These are phyloP conservation scores for Platismatia glauca DNA, from an alignment of 495 filamentous ascomycete species.

Conservation along the genomic window DNA sequence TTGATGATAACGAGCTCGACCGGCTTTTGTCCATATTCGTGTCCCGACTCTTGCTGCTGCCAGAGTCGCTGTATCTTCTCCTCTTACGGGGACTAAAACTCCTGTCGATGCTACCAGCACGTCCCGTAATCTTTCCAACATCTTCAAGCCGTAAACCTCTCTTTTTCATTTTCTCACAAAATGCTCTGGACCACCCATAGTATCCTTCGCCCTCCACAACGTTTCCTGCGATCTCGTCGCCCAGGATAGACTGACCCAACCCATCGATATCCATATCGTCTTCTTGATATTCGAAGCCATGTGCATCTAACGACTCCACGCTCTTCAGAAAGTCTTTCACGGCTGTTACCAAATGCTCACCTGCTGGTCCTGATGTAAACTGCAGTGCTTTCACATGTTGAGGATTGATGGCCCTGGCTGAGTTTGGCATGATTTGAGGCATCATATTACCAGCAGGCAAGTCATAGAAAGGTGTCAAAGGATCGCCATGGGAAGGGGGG, in stretches of 20 bases:
- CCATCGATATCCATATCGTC: conserved; percentile 55
- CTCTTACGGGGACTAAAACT: conserved; percentile 34
- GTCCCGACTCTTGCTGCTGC: conserved; percentile 30
- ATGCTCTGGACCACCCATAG: conserved; percentile 76
- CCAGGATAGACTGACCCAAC: conserved; percentile 58
- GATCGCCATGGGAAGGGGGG: conserved; percentile 71
- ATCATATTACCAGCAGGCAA: conserved; percentile 77
- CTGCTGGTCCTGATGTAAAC: conserved; percentile 62
- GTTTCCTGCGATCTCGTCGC: conserved; percentile 53
- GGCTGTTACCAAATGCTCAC: conserved; percentile 51
- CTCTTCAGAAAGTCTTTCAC: conserved; percentile 62
- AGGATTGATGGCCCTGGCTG: conserved; percentile 60
- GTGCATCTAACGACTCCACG: conserved; percentile 53
- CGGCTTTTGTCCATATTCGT: conserved; percentile 29
- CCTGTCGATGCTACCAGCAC: conserved; percentile 24
- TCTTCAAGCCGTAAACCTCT: conserved; percentile 34
- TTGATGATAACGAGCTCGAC: conserved; percentile 23
- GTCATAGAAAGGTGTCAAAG: conserved; percentile 68
- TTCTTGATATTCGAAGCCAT: conserved; percentile 33
- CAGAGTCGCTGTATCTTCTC: conserved; percentile 43
- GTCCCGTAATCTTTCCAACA: conserved; percentile 17
- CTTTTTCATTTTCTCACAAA: conserved; percentile 74
- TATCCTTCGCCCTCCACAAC: conserved; percentile 59
- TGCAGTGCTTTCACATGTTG: conserved; percentile 65
- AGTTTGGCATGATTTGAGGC: conserved; percentile 68